These are phyloP conservation scores for Breynia disticha DNA, from an alignment of 441 rosid genomes.

Conservation along the genomic window DNA sequence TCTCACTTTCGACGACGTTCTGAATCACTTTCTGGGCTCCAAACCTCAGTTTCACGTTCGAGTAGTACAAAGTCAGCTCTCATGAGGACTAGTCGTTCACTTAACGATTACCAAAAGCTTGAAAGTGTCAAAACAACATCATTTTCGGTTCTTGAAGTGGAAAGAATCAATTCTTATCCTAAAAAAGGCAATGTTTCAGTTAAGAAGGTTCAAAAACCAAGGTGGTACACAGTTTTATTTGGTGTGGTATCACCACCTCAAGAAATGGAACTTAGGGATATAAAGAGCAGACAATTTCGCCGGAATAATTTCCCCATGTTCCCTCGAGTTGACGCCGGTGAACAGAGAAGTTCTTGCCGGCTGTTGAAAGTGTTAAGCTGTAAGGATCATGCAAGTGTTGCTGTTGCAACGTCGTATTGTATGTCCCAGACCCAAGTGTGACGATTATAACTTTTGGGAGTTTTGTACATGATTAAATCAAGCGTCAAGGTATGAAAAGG, in stretches of 20 bases:
- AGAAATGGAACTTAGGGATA: constrained; percentile 62
- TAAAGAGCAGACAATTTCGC: constrained; percentile 60
- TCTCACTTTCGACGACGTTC: constrained; percentile 33
- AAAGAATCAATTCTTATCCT: constrained; percentile 18
- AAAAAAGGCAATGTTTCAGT: constrained; percentile 18
- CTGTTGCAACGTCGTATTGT: constrained; percentile 45
- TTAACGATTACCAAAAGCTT: constrained; percentile 33
- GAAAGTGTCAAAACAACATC: constrained; percentile 20
- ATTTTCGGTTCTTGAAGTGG: constrained; percentile 9
- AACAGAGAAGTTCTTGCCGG: constrained; percentile 25
- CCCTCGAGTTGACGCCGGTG: constrained; percentile 12
- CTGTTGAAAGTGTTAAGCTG: constrained; percentile 67
- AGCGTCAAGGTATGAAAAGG: background rate
- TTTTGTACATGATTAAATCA: background rate
- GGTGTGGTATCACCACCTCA: constrained; percentile 57
- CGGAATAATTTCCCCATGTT: constrained; percentile 38
- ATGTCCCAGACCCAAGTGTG: constrained; percentile 14
- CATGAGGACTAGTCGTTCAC: constrained; percentile 55
- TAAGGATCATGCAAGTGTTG: constrained; percentile 47
- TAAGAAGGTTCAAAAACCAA: constrained; percentile 28
- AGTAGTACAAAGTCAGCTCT: constrained; percentile 16
- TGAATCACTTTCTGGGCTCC: constrained; percentile 41
- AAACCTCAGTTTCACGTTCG: constrained; percentile 17
- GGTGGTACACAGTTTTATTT: constrained; percentile 62
- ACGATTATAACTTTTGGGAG: background rate